Evolutionary conservation across 768 basidiomycete genomes (phyloP), one percentile per base, ranked within the genome.

Genomic region (Lentinula guzmanii): DNA sequence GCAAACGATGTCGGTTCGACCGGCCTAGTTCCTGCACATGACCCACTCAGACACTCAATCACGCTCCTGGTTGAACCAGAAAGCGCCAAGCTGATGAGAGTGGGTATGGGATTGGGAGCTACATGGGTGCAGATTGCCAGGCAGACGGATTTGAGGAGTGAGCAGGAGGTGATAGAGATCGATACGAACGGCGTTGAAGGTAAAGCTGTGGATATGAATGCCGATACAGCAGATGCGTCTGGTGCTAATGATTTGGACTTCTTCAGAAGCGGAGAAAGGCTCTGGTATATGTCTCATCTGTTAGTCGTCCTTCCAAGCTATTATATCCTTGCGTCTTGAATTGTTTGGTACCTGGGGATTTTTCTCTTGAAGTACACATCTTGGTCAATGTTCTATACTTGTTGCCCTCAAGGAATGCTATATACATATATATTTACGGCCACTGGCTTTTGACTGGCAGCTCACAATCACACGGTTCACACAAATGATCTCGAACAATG

Each of bases 101-200:
- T 61, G 1, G 74, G 74, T 9, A 72, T 76, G 69, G 74, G 73
- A 0, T 52, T 76, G n/a, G 65, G 62, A 31, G 75, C 69, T 18
- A 73, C 69, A 13, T 76, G 74, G 75, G 72, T 76, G 34, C 69
- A 75, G 62, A 65, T 76, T 13, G 61, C 67, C 7, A 66, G 63
- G 0, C 63, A 67, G 3, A 53, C 46, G 43, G 66, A 63, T 43
- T 11, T 41, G 21, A 43, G 37, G 35, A 53, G 18, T 4, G 58
- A 24, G 7, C 35, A 31, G 52, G 28, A 18, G 28, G 53, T 5
- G 5, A 54, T 7, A 53, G 33, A 45, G 45, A 51, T 7, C 4
- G 55, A 24, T 34, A 55, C 21, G 2, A 15, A 52, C 16, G 28
- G 15, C 5, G 31, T 2, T 5, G n/a, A 4, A 31, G 61, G 51